A percentile compares a stretch with the other conserved stretches of the same genome.
Conservation (phyloP, 192 early-diverging fungal genomes). For the Entomortierella beljakovae region DNA sequence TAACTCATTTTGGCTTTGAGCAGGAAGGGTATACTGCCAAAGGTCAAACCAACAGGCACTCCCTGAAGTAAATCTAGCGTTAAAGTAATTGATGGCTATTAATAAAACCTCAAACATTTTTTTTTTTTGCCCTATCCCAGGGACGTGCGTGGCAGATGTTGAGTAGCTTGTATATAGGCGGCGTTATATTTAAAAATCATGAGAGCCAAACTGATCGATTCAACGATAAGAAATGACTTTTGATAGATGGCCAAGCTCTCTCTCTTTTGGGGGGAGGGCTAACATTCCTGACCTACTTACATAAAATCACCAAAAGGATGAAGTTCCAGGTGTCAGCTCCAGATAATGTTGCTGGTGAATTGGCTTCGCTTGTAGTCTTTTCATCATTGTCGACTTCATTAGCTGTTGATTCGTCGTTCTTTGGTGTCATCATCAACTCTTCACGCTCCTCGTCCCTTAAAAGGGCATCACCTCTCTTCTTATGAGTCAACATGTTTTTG, state of each 20-base stretch:
- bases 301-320: slow-evolving; percentile 41
- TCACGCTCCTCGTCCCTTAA: slow-evolving; percentile 43
- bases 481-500: slow-evolving; percentile 28
- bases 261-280: not conserved
- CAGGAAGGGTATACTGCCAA: slow-evolving; percentile 94
- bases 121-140: not conserved
- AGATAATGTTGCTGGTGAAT: slow-evolving; percentile 20
- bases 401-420: not conserved
- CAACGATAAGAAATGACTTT: no score
- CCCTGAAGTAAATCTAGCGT: slow-evolving; percentile 87
- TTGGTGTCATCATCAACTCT: slow-evolving; percentile 38
- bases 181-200: no score
- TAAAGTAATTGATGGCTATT: not conserved
- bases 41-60: slow-evolving; percentile 90
- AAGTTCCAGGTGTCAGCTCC: slow-evolving; percentile 47
- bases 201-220: no score
- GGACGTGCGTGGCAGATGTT: no score
- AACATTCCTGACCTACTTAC: slow-evolving; percentile 17
- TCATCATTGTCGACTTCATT: not conserved
- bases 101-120: not conserved
- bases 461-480: slow-evolving; percentile 28
- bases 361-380: not conserved
- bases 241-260: not conserved
- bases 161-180: no score
- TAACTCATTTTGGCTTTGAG: slow-evolving; percentile 95